Conservation (phyloP, 2,329 filamentous ascomycete genomes). For the Ilyonectria sp. region DNA sequence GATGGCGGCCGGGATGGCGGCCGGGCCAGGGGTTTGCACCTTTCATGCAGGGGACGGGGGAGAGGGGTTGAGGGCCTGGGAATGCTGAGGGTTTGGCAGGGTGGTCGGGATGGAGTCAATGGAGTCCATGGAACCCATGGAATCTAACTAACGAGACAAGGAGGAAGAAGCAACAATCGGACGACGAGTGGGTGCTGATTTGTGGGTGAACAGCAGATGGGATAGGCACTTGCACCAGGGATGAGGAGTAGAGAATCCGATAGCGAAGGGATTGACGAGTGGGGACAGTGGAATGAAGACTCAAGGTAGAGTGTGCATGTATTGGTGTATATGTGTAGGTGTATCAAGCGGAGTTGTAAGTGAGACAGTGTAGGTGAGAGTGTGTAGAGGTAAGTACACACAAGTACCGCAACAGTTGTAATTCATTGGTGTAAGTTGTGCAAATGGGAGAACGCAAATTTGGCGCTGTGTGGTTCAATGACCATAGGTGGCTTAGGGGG, state of each 20-base stretch:
- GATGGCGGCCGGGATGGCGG: conserved; percentile 7
- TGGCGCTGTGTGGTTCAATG: not conserved
- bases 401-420: not conserved
- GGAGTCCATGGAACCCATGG: not conserved
- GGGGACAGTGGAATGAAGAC: not conserved
- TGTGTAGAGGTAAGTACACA: not conserved
- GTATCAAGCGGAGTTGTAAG: not conserved
- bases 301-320: not conserved
- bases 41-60: conserved; percentile 13
- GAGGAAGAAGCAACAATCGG: conserved; percentile 18
- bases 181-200: conserved; percentile 33
- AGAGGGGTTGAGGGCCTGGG: conserved; percentile 13
- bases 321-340: not conserved
- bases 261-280: conserved; percentile 3
- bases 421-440: not conserved
- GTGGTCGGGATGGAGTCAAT: not conserved
- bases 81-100: conserved; percentile 5
- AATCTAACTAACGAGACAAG: not conserved
- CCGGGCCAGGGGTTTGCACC: conserved; percentile 11
- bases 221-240: conserved; percentile 25
- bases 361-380: conserved; percentile 3
- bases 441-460: not conserved
- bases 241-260: conserved; percentile 20
- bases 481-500: not conserved
- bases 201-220: conserved; percentile 33